Base-by-base conservation (phyloP, 176 grass and related monocot genomes). In the Lolium rigidum region DNA sequence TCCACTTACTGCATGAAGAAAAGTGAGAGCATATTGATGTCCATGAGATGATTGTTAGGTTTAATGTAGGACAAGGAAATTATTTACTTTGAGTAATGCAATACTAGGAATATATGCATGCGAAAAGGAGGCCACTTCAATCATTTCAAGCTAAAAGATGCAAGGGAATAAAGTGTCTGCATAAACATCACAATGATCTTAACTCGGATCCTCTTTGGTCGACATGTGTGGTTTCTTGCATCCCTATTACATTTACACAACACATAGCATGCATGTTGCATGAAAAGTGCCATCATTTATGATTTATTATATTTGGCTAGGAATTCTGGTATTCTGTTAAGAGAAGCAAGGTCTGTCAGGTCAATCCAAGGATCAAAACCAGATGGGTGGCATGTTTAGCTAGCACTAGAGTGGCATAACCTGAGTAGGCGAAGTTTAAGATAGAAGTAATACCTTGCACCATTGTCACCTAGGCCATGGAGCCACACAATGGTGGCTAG, bases 81-180 rank as follows among this genome's bases (percentile, higher is more conserved):
- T 64, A 80, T 73, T 66, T 80, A 64, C 61, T 67, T 82, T 79
- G 84, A 84, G 74, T 86, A 86, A 93, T 84, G 82, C 51, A 86
- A 86, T 96, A 88, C 91, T 93, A 96, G 94, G 91, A 96, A 97
- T 94, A 90, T 91, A 89, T 90, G 91, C 93, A 93, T 87, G 73
- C 72, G 86, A 78, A 95, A 84, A 70, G 37, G 37, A 86, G 41
- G 61, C 76, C 79, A 82, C 74, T 67, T 79, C n/a, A 84, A 86
- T 92, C 76, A 80, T 88, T 89, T 84, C 64, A 77, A 80, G 82
- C 58, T 73, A 89, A 85, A 82, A 77, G 35, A 81, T 77, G 76
- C 14, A 81, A 86, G 43, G 12, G 74, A 88, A 81, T 88, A 83
- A 92, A 83, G 89, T 17, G 28, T 83, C 47, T 52, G 62, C 17